These are phyloP conservation scores for Talaromyces sp. DNA, from an alignment of 2,329 filamentous ascomycete species.

Conservation along the genomic window DNA sequence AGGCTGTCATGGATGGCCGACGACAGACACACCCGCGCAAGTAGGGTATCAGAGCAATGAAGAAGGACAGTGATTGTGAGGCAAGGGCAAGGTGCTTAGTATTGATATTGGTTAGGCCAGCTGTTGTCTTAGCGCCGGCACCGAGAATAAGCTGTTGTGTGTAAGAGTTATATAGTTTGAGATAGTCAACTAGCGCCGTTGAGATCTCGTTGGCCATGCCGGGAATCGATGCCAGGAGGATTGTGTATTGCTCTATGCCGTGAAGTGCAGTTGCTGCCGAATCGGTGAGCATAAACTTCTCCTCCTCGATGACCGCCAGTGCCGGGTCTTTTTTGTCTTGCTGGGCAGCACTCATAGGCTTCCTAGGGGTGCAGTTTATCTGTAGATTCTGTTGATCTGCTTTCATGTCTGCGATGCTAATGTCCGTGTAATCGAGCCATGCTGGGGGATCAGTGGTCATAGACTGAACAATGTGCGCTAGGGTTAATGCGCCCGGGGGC, in stretches of 20 bases:
- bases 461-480: slow-evolving; percentile 55
- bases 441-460: slow-evolving; percentile 58
- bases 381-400: slow-evolving; percentile 63
- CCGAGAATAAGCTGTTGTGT: slow-evolving; percentile 93
- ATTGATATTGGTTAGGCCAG: slow-evolving; percentile 91
- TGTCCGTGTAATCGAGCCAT: slow-evolving; percentile 48
- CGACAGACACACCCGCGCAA: slow-evolving; percentile 87
- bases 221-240: slow-evolving; percentile 78
- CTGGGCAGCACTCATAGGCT: slow-evolving; percentile 7
- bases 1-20: slow-evolving; percentile 54
- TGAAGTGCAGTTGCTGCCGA: slow-evolving; percentile 78
- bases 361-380: slow-evolving; percentile 32
- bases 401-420: slow-evolving; percentile 40
- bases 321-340: slow-evolving; percentile 10
- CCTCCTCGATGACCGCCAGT: slow-evolving; percentile 61
- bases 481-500: slow-evolving; percentile 45
- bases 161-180: slow-evolving; percentile 91
- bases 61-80: slow-evolving; percentile 82
- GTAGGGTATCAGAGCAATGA: slow-evolving; percentile 82
- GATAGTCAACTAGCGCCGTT: slow-evolving; percentile 73
- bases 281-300: slow-evolving; percentile 79
- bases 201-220: slow-evolving; percentile 85
- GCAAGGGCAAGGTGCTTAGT: slow-evolving; percentile 92
- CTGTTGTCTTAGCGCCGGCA: slow-evolving; percentile 82
- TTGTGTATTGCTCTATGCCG: slow-evolving; percentile 80